Conservation (phyloP, 164 flowering plant species). For the Vitis rupestris region DNA sequence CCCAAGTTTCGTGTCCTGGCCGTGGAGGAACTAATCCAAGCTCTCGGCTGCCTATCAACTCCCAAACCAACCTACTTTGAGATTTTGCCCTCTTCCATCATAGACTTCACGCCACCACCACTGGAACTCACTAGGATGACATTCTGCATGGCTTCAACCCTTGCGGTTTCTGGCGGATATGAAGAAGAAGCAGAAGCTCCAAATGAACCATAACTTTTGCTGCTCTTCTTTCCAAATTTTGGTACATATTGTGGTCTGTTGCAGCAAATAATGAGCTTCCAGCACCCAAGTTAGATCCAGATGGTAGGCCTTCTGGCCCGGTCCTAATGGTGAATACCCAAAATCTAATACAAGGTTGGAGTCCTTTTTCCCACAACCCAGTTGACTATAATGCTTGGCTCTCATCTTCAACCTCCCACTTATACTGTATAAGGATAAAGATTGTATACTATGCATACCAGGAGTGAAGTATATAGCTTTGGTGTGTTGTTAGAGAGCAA, state of each 20-base stretch:
- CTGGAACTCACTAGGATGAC: too few species aligned
- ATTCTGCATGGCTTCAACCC: conserved; percentile 12
- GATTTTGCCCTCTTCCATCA: conserved; percentile 24
- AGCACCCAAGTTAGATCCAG: too few species aligned
- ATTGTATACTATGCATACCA: too few species aligned
- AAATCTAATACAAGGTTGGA: too few species aligned
- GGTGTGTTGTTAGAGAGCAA: too few species aligned
- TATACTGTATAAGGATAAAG: too few species aligned
- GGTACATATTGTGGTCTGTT: conserved; percentile 6
- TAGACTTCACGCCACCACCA: conserved; percentile 4
- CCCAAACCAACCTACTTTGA: conserved; percentile 82
- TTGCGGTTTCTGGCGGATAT: conserved; percentile 5
- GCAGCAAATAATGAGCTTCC: background rate
- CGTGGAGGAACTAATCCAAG: conserved; percentile 56
- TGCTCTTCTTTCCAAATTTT: conserved; percentile 20
- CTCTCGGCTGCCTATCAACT: conserved; percentile 66
- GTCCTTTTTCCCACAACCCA: too few species aligned
- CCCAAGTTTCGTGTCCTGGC: conserved; percentile 59
- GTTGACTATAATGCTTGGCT: too few species aligned
- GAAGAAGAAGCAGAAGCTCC: conserved; percentile 2
- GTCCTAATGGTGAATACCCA: too few species aligned
- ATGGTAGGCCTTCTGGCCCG: too few species aligned
- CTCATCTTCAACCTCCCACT: too few species aligned
- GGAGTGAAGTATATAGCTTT: too few species aligned
- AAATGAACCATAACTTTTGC: background rate